These are phyloP conservation scores for Apiotrichum brassicae DNA, from an alignment of 1,284 basidiomycete species.

Conservation along the genomic window DNA sequence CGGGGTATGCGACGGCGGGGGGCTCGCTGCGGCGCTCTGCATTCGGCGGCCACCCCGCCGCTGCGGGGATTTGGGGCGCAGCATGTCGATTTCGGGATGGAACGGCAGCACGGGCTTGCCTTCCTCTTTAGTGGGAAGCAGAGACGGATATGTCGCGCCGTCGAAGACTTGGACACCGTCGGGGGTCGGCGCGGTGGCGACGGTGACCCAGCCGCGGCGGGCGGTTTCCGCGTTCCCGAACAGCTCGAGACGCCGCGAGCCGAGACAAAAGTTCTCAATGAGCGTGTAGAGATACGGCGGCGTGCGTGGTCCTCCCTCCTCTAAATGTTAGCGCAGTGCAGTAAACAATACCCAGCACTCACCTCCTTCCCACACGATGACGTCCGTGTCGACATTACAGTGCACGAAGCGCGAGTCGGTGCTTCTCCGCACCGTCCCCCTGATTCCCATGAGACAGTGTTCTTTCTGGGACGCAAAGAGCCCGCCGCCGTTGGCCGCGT, in stretches of 20 bases:
- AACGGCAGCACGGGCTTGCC: constrained; percentile 26
- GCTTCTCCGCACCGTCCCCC: constrained; percentile 88
- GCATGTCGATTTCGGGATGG: constrained; percentile 61
- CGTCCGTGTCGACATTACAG: constrained; percentile 97
- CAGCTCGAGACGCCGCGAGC: constrained; percentile 81
- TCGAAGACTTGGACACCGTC: constrained; percentile 26
- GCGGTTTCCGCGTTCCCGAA: constrained; percentile 70
- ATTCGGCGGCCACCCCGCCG: background rate
- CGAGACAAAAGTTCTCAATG: constrained; percentile 96
- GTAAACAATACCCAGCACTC: constrained; percentile 17
- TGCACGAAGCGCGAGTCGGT: constrained; percentile 95
- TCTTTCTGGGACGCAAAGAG: constrained; percentile 84
- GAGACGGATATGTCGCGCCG: constrained; percentile 55
- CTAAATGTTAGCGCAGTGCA: background rate
- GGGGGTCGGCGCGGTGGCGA: constrained; percentile 49
- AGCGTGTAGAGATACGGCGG: constrained; percentile 92
- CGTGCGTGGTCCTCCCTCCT: constrained; percentile 54
- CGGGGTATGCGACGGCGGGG: constrained; percentile 1
- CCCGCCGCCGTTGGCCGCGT: constrained; percentile 12
- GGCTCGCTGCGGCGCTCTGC: background rate
- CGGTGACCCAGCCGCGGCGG: constrained; percentile 88
- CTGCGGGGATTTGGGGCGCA: constrained; percentile 77
- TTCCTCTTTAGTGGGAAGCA: constrained; percentile 22
- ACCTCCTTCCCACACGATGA: constrained; percentile 73
- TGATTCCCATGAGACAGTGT: constrained; percentile 97